Evolutionary conservation across 768 basidiomycete genomes (phyloP).

Genomic region (Trametes cinnabarina): DNA sequence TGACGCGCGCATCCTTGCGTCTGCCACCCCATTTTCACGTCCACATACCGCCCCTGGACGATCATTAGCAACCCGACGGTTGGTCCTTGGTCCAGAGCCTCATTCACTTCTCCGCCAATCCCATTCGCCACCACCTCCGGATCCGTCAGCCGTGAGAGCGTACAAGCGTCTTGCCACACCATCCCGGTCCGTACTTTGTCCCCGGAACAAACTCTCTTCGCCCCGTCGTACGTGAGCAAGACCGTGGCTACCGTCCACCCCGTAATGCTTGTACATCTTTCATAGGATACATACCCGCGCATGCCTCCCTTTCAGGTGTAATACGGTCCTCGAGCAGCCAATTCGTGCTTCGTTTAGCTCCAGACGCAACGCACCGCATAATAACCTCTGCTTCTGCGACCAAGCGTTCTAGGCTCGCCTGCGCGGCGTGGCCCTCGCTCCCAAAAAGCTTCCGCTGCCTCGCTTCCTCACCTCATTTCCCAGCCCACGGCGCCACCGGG

Average conservation of each 20-base stretch:
- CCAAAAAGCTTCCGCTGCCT: slow-evolving; percentile 12
- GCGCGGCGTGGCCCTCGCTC: slow-evolving; percentile 8
- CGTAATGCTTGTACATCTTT: no score
- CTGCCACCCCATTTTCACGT: slow-evolving; percentile 6
- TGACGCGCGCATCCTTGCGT: no score
- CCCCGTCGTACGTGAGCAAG: slow-evolving; percentile 5
- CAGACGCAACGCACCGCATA: no score
- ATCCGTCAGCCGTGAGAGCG: slow-evolving; percentile 5
- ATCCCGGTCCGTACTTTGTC: slow-evolving; percentile 8
- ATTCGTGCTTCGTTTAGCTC: background rate
- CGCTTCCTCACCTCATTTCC: slow-evolving; percentile 6
- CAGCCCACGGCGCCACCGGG: slow-evolving; percentile 12
- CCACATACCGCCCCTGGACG: slow-evolving; percentile 1
- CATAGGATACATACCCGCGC: no score
- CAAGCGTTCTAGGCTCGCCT: slow-evolving; percentile 3
- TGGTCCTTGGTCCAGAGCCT: background rate
- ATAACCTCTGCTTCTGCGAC: background rate
- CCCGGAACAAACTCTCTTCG: slow-evolving; percentile 6
- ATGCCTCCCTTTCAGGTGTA: no score
- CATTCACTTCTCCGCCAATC: background rate
- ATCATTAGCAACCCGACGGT: background rate
- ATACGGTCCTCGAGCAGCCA: no score
- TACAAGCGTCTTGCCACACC: background rate
- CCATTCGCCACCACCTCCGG: background rate
- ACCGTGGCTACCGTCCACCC: background rate